Evolutionary conservation across 768 basidiomycete genomes (phyloP).

Genomic region (Collybia nuda): DNA sequence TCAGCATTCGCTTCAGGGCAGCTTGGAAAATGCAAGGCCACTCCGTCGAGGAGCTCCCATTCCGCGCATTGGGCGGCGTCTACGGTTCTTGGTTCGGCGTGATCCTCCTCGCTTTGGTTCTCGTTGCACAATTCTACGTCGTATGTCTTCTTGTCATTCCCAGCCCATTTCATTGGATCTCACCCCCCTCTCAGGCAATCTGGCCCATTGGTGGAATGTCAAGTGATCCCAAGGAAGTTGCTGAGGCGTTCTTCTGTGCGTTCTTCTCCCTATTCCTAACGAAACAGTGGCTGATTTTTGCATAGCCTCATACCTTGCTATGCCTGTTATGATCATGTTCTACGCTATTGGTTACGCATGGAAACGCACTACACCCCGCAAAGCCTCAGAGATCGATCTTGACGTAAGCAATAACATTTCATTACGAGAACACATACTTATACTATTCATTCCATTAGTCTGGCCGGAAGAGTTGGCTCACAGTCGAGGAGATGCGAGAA

Average conservation of each 20-base stretch:
- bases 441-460: conserved; percentile 18
- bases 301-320: conserved; percentile 36
- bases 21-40: conserved; percentile 46
- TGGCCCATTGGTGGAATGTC: conserved; percentile 39
- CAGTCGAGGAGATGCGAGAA: conserved; percentile 42
- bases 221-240: conserved; percentile 23
- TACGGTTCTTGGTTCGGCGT: conserved; percentile 47
- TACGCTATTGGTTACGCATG: conserved; percentile 35
- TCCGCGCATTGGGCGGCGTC: conserved; percentile 40
- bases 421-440: not conserved
- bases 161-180: not conserved
- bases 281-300: not conserved
- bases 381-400: conserved; percentile 38
- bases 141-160: conserved; percentile 17
- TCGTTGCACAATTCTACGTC: conserved; percentile 47
- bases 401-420: conserved; percentile 24
- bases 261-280: not conserved
- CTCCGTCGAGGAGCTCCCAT: conserved; percentile 44
- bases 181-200: conserved; percentile 25
- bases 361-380: conserved; percentile 38
- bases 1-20: conserved; percentile 42
- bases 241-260: conserved; percentile 37
- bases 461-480: conserved; percentile 47
- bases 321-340: conserved; percentile 39
- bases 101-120: conserved; percentile 35